Percentiles rank a stretch among this genome's conserved stretches.
phyloP scores from a whole-genome alignment of 352 stramenopile genomes.

The Peronospora destructor region DNA sequence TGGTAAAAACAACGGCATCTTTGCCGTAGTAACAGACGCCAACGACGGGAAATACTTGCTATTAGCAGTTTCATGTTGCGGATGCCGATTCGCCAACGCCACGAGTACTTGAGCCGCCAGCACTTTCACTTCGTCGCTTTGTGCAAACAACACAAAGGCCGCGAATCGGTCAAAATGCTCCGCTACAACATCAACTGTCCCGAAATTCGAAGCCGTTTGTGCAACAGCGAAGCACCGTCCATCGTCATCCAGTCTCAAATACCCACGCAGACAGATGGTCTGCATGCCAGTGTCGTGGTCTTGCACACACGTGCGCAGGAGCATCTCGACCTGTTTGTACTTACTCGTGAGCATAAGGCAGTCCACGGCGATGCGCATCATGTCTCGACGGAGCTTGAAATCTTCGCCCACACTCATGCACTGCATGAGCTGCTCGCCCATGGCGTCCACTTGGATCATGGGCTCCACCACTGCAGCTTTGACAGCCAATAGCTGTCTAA shows the following conservation, averaged over 20 bases:
- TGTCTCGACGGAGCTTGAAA: slow-evolving; percentile 68
- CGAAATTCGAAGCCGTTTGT: neutral
- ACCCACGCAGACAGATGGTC: slow-evolving; percentile 45
- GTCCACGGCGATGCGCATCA: slow-evolving; percentile 67
- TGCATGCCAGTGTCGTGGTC: slow-evolving; percentile 59
- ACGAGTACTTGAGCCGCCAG: slow-evolving; percentile 35
- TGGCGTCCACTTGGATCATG: slow-evolving; percentile 77
- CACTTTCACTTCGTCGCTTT: slow-evolving; percentile 25
- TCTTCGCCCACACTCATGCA: slow-evolving; percentile 68
- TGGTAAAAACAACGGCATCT: slow-evolving; percentile 19
- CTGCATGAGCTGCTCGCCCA: slow-evolving; percentile 72
- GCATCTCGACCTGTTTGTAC: slow-evolving; percentile 31
- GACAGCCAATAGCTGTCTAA: slow-evolving; percentile 47
- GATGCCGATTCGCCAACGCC: slow-evolving; percentile 17
- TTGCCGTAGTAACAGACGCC: neutral
- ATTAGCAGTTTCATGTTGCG: slow-evolving; percentile 18
- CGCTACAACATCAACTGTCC: neutral
- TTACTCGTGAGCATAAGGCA: slow-evolving; percentile 44
- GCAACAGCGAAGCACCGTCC: slow-evolving; percentile 19
- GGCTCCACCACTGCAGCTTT: slow-evolving; percentile 62
- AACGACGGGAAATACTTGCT: slow-evolving; percentile 25
- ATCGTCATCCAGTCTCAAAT: slow-evolving; percentile 42
- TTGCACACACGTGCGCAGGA: slow-evolving; percentile 43
- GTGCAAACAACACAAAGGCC: slow-evolving; percentile 28
- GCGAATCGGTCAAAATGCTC: slow-evolving; percentile 34